Base-by-base conservation (phyloP, 2,329 filamentous ascomycete genomes). In the Talaromyces pinophilus region DNA sequence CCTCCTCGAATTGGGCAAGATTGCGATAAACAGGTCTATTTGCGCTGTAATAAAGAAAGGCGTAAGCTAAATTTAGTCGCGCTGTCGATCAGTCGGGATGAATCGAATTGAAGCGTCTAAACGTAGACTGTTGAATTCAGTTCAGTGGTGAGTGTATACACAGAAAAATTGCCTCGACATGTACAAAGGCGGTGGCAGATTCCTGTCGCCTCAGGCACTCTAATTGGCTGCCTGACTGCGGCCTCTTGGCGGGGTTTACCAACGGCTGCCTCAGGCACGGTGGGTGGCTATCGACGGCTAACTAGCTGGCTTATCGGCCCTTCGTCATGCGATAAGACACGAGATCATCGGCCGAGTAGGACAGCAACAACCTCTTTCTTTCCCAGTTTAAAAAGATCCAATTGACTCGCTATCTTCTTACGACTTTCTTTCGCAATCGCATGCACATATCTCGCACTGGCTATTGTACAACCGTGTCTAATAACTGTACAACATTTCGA, bases 211-310 rank as follows among this genome's bases (percentile, higher is more conserved):
- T 57, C 28, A 35, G 54, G 25, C 25, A n/a, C 17, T 55, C 15
- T 55, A n/a, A 48, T 63, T 40, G 15, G 62, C 19, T 55, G 52
- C 10, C 17, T 13, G 17, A 30, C 22, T 25, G 13, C 48, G 6
- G 6, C 6, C n/a, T 33, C 50, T 54, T 57, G 54, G 54, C 28
- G 62, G 52, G 28, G 60, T 42, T 48, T 38, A 42, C n/a, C 19
- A 42, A 8, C 57, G 57, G 42, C 42, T 65, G 55, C 63, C 63
- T 65, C 63, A 65, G 63, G 63, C 63, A 38, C 11, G 22, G 25
- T 7, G n/a, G 3, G 38, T 44, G 33, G 61, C 22, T 55, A 63
- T 38, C 61, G 5, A 59, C 48, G 33, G 62, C 35, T 52, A 55
- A 48, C 48, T 10, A 54, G 11, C 4, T 19, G 38, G 5, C 54